phyloP scores from a whole-genome alignment of 768 basidiomycete genomes.

The Pleurotus djamor region DNA sequence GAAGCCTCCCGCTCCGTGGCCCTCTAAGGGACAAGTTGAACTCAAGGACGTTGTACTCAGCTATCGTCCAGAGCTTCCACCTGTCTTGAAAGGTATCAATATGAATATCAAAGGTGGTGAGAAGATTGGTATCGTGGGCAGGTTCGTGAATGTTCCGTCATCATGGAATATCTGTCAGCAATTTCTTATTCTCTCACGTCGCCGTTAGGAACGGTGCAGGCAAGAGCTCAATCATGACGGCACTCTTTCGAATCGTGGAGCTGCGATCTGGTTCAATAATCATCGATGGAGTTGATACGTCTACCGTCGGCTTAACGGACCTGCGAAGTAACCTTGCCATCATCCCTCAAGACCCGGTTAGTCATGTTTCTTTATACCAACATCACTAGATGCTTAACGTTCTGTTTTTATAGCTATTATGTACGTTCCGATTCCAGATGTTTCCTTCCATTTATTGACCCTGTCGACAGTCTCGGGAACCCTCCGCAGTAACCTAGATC shows the following conservation, averaged over 20 bases:
- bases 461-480: constrained; percentile 65
- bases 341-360: constrained; percentile 81
- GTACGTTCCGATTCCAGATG: constrained; percentile 23
- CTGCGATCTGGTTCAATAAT: constrained; percentile 68
- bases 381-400: constrained; percentile 9
- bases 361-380: constrained; percentile 15
- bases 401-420: constrained; percentile 36
- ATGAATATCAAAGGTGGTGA: constrained; percentile 74
- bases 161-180: neutral
- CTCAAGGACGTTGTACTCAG: constrained; percentile 75
- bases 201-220: constrained; percentile 73
- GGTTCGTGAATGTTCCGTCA: constrained; percentile 18
- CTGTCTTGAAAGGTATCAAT: constrained; percentile 80
- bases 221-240: constrained; percentile 88
- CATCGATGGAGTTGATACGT: constrained; percentile 85
- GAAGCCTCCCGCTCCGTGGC: constrained; percentile 70
- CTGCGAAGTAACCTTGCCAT: constrained; percentile 69
- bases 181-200: constrained; percentile 1
- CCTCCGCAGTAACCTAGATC: constrained; percentile 85
- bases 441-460: too few species aligned
- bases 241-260: constrained; percentile 85
- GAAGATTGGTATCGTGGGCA: constrained; percentile 90
- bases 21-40: constrained; percentile 66
- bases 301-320: constrained; percentile 74
- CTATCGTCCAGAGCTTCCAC: constrained; percentile 86